These are phyloP conservation scores for Scedosporium dehoogii DNA, from an alignment of 2,329 filamentous ascomycete genomes.

Conservation along the genomic window DNA sequence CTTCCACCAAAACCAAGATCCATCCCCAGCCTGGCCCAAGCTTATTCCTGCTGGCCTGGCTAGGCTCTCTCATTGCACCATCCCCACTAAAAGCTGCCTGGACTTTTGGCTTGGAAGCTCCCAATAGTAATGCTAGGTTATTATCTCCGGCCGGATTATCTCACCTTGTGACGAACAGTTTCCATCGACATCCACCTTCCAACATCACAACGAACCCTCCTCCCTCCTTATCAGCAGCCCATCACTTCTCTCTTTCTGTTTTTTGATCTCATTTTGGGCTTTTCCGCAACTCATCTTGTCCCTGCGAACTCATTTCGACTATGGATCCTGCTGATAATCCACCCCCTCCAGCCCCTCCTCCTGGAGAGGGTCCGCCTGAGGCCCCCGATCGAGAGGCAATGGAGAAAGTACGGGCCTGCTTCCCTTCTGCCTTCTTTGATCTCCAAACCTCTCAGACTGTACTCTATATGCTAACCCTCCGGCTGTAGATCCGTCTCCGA, in stretches of 20 bases:
- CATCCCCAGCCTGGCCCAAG: too few relatives aligned
- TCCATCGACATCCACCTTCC: conserved; percentile 6
- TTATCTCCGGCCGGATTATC: too few relatives aligned
- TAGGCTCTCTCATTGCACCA: too few relatives aligned
- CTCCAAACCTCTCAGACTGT: background rate
- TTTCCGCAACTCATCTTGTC: background rate
- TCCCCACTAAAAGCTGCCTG: too few relatives aligned
- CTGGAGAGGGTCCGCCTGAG: conserved; percentile 23
- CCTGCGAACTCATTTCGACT: conserved; percentile 9
- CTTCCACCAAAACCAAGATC: too few relatives aligned
- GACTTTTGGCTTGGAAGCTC: too few relatives aligned
- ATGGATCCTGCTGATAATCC: conserved; percentile 39
- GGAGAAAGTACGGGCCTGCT: conserved; percentile 35
- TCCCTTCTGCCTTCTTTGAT: conserved; percentile 1
- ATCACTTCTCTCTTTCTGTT: background rate
- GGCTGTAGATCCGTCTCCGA: conserved; percentile 33
- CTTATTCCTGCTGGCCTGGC: too few relatives aligned
- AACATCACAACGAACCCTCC: background rate
- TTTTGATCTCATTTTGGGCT: background rate
- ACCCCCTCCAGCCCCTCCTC: conserved; percentile 11
- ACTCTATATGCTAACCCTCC: conserved; percentile 9
- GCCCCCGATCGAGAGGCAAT: conserved; percentile 49
- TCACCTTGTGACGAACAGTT: background rate
- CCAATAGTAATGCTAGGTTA: too few relatives aligned
- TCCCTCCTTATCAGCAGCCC: background rate